phyloP scores from a whole-genome alignment of 176 grass and related monocot species.

The barley (Hordeum vulgare) region DNA sequence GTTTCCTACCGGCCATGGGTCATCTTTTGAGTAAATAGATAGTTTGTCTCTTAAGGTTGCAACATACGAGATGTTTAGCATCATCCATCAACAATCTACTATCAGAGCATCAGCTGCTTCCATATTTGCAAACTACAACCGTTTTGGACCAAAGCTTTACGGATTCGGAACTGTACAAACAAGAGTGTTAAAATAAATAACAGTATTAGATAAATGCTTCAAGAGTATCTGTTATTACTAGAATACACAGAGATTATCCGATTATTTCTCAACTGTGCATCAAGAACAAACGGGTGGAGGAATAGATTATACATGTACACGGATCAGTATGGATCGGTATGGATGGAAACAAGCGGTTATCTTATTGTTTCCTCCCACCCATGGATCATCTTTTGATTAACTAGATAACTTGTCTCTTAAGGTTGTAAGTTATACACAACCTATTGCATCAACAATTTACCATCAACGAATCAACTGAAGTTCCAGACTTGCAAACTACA shows the following conservation, averaged over 20 bases:
- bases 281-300: background rate
- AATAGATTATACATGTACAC: constrained; percentile 27
- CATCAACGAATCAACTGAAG: background rate
- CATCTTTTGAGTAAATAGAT: constrained; percentile 24
- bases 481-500: background rate
- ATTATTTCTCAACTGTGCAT: background rate
- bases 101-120: background rate
- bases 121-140: background rate
- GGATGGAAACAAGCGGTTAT: background rate
- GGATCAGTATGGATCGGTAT: constrained; percentile 4
- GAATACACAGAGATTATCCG: background rate
- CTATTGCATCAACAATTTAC: background rate
- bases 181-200: background rate
- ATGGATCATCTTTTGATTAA: constrained; percentile 18
- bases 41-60: constrained; percentile 23
- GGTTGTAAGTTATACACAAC: background rate
- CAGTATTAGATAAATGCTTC: background rate
- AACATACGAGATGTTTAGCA: background rate
- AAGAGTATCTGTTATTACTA: background rate
- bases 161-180: background rate
- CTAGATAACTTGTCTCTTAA: constrained; percentile 12
- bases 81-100: background rate
- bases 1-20: background rate
- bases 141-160: background rate
- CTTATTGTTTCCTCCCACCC: background rate